Base-by-base conservation (phyloP, 345 rosid species). In the Crucihimalaya himalaica region DNA sequence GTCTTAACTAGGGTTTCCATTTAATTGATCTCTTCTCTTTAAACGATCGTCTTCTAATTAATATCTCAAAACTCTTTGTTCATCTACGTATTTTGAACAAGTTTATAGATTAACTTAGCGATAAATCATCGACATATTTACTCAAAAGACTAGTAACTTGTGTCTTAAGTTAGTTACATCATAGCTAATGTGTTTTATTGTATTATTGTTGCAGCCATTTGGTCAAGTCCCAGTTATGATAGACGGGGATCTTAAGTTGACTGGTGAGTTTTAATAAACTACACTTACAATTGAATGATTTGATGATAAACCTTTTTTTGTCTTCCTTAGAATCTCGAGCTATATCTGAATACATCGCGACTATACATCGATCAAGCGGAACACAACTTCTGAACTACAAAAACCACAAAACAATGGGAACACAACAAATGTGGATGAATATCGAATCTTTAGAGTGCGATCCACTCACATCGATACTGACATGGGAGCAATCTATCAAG, bases 141-240 rank as follows among this genome's bases (percentile, higher is more conserved):
- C 2, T 6, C 1, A 31, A 5, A 6, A 31, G 34, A 31, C 6
- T 31, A 31, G 34, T 31, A 6, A 31, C 34, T 31, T 31, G 8
- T 31, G 34, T 31, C 8, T 31, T 6, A 31, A 31, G 34, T 31
- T 31, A 31, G 34, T 6, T 31, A 12, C 18, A 15, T 37, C 37
- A 23, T 35, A 52, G 14, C 11, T 31, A 3, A 37, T 35, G 29
- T 61, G 42, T 71, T 61, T 61, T 14, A 42, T 70, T 47, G 60
- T 54, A 75, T 61, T 14, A 42, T 70, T 47, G 60, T 54, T 77
- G 84, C 85, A 87, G 96, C 96, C 91, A 10, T 91, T 87, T 40
- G 91, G 93, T 64, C 86, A 73, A 79, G 81, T 91, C 63, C 97
- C 93, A 12, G 89, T 80, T 40, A 57, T 86, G 5, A 79, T 83